Percentiles rank a stretch among this genome's conserved stretches.
phyloP scores from a whole-genome alignment of 768 basidiomycete genomes.

The Amanita inopinata region DNA sequence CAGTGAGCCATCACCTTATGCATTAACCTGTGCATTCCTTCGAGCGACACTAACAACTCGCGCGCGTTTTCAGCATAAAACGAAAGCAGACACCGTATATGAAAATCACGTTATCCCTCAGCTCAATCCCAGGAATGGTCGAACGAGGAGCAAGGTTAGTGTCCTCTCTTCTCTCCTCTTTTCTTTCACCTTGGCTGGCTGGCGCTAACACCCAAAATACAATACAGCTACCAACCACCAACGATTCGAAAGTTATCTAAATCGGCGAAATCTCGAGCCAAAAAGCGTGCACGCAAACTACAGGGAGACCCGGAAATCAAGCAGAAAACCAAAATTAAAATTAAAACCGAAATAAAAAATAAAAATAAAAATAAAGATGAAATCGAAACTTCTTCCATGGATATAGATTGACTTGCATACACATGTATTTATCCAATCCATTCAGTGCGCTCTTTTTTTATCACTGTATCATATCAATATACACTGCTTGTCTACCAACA shows the following conservation, averaged over 20 bases:
- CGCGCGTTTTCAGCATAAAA: constrained; percentile 30
- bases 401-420: no score
- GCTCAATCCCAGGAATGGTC: constrained; percentile 29
- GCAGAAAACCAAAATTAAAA: no score
- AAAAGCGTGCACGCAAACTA: constrained; percentile 25
- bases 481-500: no score
- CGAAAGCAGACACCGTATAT: constrained; percentile 56
- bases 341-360: no score
- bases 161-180: neutral
- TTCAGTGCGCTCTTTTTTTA: no score
- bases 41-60: constrained; percentile 4
- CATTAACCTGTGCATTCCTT: no score
- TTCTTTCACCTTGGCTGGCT: neutral
- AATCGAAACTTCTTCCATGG: no score
- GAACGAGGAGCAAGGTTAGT: constrained; percentile 44
- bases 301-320: no score
- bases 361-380: no score
- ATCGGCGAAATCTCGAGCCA: constrained; percentile 45
- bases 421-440: no score
- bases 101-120: constrained; percentile 53
- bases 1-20: constrained; percentile 36
- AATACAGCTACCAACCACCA: constrained; percentile 49
- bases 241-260: constrained; percentile 42
- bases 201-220: no score
- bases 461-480: no score